Percentiles rank a stretch among this genome's conserved stretches.
These are phyloP conservation scores for Geranium rotundifolium DNA, from an alignment of 345 rosid genomes.

Conservation along the genomic window DNA sequence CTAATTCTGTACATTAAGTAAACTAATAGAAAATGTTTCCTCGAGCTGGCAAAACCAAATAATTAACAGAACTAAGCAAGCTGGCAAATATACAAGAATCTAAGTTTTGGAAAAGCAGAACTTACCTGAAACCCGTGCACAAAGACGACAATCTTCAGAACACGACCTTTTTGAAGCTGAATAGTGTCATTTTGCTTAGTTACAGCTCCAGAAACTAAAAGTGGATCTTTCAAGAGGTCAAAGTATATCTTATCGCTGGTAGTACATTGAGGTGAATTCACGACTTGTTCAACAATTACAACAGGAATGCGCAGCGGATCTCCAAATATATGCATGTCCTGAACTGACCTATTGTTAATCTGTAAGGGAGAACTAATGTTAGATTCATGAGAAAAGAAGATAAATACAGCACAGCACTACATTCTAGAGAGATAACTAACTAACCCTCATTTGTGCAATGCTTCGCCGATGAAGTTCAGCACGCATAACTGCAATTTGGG, in stretches of 20 bases:
- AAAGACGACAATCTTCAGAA: constrained; percentile 66
- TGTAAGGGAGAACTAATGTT: constrained; percentile 25
- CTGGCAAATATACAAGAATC: background rate
- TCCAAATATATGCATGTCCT: constrained; percentile 85
- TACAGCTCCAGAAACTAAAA: constrained; percentile 6
- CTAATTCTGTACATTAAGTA: background rate
- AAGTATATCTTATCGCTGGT: constrained; percentile 68
- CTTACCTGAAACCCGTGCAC: constrained; percentile 98
- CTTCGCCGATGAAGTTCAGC: constrained; percentile 96
- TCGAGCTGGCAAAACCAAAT: background rate
- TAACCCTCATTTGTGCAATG: constrained; percentile 92
- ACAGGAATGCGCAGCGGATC: constrained; percentile 78
- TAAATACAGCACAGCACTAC: constrained; percentile 1
- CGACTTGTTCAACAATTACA: constrained; percentile 68
- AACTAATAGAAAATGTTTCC: background rate
- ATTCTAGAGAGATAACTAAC: constrained; percentile 16
- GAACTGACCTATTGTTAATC: constrained; percentile 80
- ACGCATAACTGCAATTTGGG: constrained; percentile 65
- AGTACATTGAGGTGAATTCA: constrained; percentile 75
- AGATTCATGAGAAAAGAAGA: constrained; percentile 5
- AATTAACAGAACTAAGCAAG: background rate
- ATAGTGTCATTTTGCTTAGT: constrained; percentile 28
- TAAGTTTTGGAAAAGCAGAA: constrained; percentile 3
- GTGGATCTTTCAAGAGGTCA: constrained; percentile 36
- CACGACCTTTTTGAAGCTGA: background rate